Conservation (phyloP, 1,284 basidiomycete genomes). For the Coniferiporia sulphurascens region DNA sequence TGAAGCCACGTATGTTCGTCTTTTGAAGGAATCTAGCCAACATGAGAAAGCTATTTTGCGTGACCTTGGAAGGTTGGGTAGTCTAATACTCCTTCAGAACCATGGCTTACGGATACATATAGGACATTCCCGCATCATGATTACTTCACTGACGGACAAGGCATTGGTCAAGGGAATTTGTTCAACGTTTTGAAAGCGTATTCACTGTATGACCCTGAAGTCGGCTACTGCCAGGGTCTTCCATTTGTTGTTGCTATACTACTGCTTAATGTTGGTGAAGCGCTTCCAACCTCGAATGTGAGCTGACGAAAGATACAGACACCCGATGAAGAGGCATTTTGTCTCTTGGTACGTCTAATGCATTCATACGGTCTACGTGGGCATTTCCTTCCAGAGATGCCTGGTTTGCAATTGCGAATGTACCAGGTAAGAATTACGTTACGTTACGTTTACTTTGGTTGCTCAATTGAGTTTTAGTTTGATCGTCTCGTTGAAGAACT, state of each 20-base stretch:
- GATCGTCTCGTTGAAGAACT: slow-evolving; percentile 92
- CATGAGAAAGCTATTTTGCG: slow-evolving; percentile 94
- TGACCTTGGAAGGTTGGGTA: slow-evolving; percentile 72
- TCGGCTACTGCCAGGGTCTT: slow-evolving; percentile 95
- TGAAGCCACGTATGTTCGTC: slow-evolving; percentile 78
- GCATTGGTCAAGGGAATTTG: slow-evolving; percentile 92
- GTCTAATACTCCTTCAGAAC: slow-evolving; percentile 12
- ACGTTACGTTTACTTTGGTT: not conserved
- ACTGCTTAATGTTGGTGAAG: slow-evolving; percentile 73
- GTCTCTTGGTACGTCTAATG: slow-evolving; percentile 95
- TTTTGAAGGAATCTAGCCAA: slow-evolving; percentile 79
- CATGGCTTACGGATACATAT: slow-evolving; percentile 10
- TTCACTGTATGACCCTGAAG: slow-evolving; percentile 87
- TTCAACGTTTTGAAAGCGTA: slow-evolving; percentile 99
- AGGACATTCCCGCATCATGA: slow-evolving; percentile 97
- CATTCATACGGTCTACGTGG: slow-evolving; percentile 93
- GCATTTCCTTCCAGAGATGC: slow-evolving; percentile 98
- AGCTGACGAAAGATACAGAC: slow-evolving; percentile 52
- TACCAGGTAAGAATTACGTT: slow-evolving; percentile 29
- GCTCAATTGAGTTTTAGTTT: slow-evolving; percentile 49
- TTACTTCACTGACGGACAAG: slow-evolving; percentile 89
- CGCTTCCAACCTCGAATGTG: slow-evolving; percentile 2
- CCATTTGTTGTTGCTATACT: slow-evolving; percentile 95
- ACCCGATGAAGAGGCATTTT: slow-evolving; percentile 98
- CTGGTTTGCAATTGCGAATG: slow-evolving; percentile 87